phyloP scores from a whole-genome alignment of 257 asterid genomes.

The Scutellaria barbata region DNA sequence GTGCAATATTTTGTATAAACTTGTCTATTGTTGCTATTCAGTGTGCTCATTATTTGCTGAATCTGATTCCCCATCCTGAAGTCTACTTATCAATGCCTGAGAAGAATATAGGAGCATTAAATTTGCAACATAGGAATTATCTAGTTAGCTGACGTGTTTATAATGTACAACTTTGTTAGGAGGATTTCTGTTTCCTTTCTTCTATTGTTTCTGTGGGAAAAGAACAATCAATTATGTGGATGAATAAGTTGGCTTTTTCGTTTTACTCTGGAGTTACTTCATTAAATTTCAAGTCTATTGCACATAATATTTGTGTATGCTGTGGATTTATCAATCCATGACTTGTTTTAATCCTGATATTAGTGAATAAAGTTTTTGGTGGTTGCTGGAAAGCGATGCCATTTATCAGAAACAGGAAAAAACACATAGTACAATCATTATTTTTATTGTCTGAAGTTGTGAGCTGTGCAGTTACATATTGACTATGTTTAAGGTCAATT shows the following conservation, averaged over 20 bases:
- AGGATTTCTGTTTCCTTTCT: not conserved
- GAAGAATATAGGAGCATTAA: not conserved
- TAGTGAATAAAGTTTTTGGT: too few relatives aligned
- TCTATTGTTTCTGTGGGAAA: conserved; percentile 18
- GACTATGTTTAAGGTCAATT: too few relatives aligned
- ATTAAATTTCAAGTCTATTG: too few relatives aligned
- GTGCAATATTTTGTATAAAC: not conserved
- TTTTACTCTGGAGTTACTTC: too few relatives aligned
- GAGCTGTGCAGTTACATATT: too few relatives aligned
- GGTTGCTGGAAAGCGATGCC: too few relatives aligned
- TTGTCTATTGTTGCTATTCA: conserved; percentile 13
- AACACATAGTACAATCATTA: too few relatives aligned
- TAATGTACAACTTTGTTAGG: not conserved
- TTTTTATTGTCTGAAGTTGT: too few relatives aligned
- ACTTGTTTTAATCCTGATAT: too few relatives aligned
- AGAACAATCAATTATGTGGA: not conserved
- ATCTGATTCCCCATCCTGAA: not conserved
- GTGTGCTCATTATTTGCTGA: conserved; percentile 12
- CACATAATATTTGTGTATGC: too few relatives aligned
- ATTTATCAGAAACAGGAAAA: too few relatives aligned
- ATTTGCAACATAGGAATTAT: conserved; percentile 2
- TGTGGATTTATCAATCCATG: too few relatives aligned
- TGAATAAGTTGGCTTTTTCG: conserved; percentile 3
- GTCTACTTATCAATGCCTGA: not conserved
- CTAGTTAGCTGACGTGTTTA: not conserved